A percentile compares a stretch with the other conserved stretches of the same genome.
Conservation (phyloP, 495 filamentous ascomycete genomes). For the Lepraria neglecta region DNA sequence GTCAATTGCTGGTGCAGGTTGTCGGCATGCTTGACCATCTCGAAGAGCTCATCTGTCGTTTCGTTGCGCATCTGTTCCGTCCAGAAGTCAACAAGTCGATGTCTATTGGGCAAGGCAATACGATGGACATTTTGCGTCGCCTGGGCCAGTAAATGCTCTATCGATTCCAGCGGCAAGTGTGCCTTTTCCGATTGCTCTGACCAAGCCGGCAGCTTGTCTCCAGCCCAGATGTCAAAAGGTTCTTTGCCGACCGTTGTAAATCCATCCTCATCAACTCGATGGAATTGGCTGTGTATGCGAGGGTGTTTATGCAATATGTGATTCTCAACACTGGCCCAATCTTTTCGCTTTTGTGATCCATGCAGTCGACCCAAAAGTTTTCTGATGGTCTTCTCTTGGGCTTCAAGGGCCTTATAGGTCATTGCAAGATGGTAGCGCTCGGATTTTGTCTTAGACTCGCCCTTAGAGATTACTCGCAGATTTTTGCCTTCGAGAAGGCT, state of each 20-base stretch:
- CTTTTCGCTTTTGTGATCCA: background rate
- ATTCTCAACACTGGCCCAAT: constrained; percentile 15
- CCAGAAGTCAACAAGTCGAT: constrained; percentile 41
- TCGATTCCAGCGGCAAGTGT: constrained; percentile 10
- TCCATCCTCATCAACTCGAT: constrained; percentile 27
- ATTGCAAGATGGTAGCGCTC: constrained; percentile 16
- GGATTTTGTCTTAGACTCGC: constrained; percentile 20
- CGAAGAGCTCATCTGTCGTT: constrained; percentile 33
- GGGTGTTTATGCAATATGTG: constrained; percentile 19
- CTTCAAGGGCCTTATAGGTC: constrained; percentile 7
- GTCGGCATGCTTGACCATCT: constrained; percentile 38
- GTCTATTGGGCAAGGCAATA: constrained; percentile 26
- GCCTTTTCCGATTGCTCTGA: background rate
- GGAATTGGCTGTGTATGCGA: constrained; percentile 22
- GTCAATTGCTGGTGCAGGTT: constrained; percentile 13
- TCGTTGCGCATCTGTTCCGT: constrained; percentile 35
- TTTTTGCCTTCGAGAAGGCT: constrained; percentile 34
- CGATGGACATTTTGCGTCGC: constrained; percentile 18
- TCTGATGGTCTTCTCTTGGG: constrained; percentile 12
- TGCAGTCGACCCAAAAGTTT: constrained; percentile 1
- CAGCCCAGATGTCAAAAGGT: constrained; percentile 11
- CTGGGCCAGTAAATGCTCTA: constrained; percentile 22
- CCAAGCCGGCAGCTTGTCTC: background rate
- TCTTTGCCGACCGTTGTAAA: constrained; percentile 23
- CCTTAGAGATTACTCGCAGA: constrained; percentile 21